Base-by-base conservation (phyloP, 371 early-diverging fungal genomes). In the Nosema granulosis region DNA sequence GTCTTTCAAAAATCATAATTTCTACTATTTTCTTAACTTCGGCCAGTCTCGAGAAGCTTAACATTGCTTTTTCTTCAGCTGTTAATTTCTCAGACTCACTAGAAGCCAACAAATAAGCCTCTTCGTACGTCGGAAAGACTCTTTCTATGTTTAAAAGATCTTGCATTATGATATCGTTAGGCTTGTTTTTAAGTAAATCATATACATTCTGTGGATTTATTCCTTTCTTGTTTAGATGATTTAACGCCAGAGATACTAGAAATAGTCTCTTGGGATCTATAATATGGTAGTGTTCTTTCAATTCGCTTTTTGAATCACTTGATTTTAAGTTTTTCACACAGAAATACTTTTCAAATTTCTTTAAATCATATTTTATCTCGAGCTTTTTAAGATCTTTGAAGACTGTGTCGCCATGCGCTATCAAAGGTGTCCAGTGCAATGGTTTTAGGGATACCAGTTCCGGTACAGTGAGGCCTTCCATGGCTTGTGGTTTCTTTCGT, bases 1-100 rank as follows among this genome's bases (percentile, higher is more conserved):
- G 35, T 56, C 72, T 68, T 63, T 81, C 79, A 66, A 78, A 81
- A 3, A 81, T 50, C 29, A 75, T 59, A 38, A 81, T 75, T 20
- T 74, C 37, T 1, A 66, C 32, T 4, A 68, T 11, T 52, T 62
- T 76, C 16, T 43, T 78, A 16, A 66, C 68, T 51, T 75, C 68
- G 4, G 35, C 24, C 22, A 56, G 34, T 31, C 54, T 51, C 12
- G 70, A 76, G 35, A 35, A 68, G 26, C 29, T 32, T 52, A 76
- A 56, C 76, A 78, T 78, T 18, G 35, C 37, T 32, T 71, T 59
- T 49, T 78, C 78, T 43, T 75, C 68, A 18, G 26, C 18, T 3
- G n/a, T 50, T 20, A 78, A 63, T 29, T 38, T 67, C 0, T 54
- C 37, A 20, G 26, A 52, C 0, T 68, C 51, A 52, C 29, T 24